Base-by-base conservation (phyloP, 2,329 filamentous ascomycete species). In the Neopestalotiopsis rosae region DNA sequence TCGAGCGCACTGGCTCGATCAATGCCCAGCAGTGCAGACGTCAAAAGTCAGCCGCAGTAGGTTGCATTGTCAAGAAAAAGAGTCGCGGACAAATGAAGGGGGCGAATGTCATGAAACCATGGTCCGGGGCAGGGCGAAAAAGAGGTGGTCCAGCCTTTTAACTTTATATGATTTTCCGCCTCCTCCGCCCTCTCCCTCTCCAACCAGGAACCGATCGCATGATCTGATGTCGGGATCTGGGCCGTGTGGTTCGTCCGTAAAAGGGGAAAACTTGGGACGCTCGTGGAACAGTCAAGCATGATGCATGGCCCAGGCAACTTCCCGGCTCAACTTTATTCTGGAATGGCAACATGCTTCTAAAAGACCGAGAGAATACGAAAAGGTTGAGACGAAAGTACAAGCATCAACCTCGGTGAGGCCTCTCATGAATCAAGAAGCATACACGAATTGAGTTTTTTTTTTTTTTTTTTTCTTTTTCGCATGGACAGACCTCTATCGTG, bases 21-120 rank as follows among this genome's bases (percentile, higher is more conserved):
- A 38, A 49, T 49, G 45, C 45, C 45, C n/a, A n/a, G 45, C 3
- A 1, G 3, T 4, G 24, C 17, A 17, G 45, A 17, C 24, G 24
- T 28, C 24, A 17, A 52, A 52, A 52, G 45, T n/a, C 45, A 52
- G 45, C 17, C 42, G 14, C 42, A 49, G 42, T 17, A 49, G 42
- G 42, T 52, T 20, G n/a, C 45, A 52, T 52, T 59, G 57, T 34
- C 49, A 6, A 32, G 57, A 61, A 20, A 20, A 61, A 61, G 17
- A 30, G 59, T 61, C 59, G 17, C 32, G 32, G 12, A 40, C 32
- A 61, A 40, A 61, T 61, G 59, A 61, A 61, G 59, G 59, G 34
- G 59, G 59, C 28, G 20, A 61, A 38, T 38, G n/a, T 20, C 34
- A 34, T 61, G 59, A 61, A 61, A 61, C 59, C 40, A 17, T 13